Evolutionary conservation across 2,329 filamentous ascomycete species (phyloP), one percentile per base, ranked within the genome.

Genomic region (Huntiella savannae): DNA sequence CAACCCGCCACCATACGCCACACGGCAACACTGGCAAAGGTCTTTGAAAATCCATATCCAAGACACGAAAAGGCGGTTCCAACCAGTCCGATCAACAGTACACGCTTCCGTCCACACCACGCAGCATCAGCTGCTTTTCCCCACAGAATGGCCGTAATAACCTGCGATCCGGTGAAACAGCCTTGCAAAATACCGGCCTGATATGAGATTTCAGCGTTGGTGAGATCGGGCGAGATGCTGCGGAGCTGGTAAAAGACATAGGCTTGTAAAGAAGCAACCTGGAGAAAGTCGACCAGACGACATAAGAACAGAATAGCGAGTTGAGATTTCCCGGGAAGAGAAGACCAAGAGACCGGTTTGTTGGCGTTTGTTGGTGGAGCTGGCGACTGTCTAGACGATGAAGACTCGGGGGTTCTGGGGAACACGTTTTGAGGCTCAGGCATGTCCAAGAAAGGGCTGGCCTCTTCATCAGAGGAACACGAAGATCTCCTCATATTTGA

Each of bases 181-280:
- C 75, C 80, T 47, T 80, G 76, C 19, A 85, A 62, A 15, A 84
- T 63, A 19, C 81, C 80, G 0, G 77, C 79, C 56, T 83, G 79
- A 4, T 68, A 68, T 0, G 81, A 74, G 48, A 84, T 78, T 40
- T 63, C 59, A 17, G 66, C 58, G 47, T 72, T 67, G 12, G 68
- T 64, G 11, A 71, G 58, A 0, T 68, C 71, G 2, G 69, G 69
- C 50, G 65, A 59, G 56, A 85, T 81, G 3, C 73, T 77, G 53
- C 74, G 75, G 11, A 85, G 70, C 59, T 83, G 79, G 60, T 82
- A 84, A 61, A 81, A 85, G 57, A 86, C 71, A 57, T 84, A 86
- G 37, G 76, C 71, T 55, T 79, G 72, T 33, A 81, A 59, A 1
- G 71, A 77, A 5, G 78, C 80, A 49, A 83, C 73, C 4, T 81